phyloP scores from a whole-genome alignment of 768 basidiomycete species.

The Suillus ampliporus region DNA sequence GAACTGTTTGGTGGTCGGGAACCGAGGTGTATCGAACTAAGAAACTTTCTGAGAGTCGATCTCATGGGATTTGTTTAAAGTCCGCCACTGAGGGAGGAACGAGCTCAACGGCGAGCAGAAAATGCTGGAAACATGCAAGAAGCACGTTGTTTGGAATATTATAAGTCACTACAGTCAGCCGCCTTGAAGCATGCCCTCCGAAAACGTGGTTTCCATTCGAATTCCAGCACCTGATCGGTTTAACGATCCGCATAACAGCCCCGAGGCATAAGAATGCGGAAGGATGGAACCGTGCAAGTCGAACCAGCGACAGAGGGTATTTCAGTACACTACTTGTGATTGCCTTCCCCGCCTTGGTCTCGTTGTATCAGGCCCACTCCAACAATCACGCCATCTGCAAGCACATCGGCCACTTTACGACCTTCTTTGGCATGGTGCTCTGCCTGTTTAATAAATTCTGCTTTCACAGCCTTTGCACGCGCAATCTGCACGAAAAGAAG shows the following conservation, averaged over 20 bases:
- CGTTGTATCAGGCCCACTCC: conserved; percentile 78
- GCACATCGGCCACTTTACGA: conserved; percentile 71
- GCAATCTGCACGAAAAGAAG: conserved; percentile 48
- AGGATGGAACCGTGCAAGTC: background rate
- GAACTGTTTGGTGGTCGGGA: conserved; percentile 9
- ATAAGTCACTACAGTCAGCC: background rate
- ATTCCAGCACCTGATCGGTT: conserved; percentile 2
- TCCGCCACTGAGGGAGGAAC: conserved; percentile 12
- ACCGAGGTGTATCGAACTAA: conserved; percentile 3
- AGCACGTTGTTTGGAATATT: conserved; percentile 5
- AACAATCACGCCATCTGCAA: conserved; percentile 75
- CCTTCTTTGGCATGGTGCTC: conserved; percentile 70
- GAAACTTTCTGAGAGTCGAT: conserved; percentile 11
- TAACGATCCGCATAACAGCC: background rate
- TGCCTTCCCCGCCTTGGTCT: conserved; percentile 35
- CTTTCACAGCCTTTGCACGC: conserved; percentile 72
- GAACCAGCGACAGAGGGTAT: conserved; percentile 11
- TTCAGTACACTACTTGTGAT: conserved; percentile 17
- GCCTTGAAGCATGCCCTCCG: background rate
- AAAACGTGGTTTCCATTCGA: conserved; percentile 8
- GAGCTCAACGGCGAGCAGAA: background rate
- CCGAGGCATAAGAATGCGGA: background rate
- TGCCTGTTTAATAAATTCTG: conserved; percentile 72
- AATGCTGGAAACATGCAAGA: background rate
- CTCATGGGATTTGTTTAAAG: conserved; percentile 17